A percentile compares a stretch with the other conserved stretches of the same genome.
Conservation (phyloP, 2,329 filamentous ascomycete species). For the Zasmidium cellare region DNA sequence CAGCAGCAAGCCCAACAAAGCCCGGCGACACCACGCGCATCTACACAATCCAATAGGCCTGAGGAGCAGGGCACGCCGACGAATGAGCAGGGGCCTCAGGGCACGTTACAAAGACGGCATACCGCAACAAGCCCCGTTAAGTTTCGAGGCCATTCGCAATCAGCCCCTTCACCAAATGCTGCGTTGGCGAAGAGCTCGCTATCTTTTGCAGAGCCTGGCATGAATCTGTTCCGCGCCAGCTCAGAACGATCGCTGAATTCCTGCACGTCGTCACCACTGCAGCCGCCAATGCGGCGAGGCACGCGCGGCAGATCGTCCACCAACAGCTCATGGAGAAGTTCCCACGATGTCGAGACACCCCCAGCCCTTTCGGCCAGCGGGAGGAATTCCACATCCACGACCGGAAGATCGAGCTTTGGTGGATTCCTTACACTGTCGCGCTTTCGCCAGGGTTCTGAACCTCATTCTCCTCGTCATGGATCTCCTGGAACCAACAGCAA, state of each 20-base stretch:
- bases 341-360: constrained; percentile 69
- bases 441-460: constrained; percentile 79
- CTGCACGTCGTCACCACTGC: constrained; percentile 55
- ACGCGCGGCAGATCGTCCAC: constrained; percentile 83
- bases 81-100: constrained; percentile 16
- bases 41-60: constrained; percentile 29
- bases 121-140: constrained; percentile 29
- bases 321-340: constrained; percentile 76
- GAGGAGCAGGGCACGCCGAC: constrained; percentile 19
- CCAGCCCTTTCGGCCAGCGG: constrained; percentile 55
- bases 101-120: constrained; percentile 25
- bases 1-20: constrained; percentile 41
- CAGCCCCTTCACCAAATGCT: constrained; percentile 46
- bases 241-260: constrained; percentile 69
- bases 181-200: constrained; percentile 50
- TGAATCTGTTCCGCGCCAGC: constrained; percentile 57
- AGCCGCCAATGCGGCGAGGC: constrained; percentile 59
- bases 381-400: constrained; percentile 78
- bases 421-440: constrained; percentile 79
- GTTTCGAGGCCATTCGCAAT: constrained; percentile 17
- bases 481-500: constrained; percentile 77
- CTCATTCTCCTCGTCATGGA: constrained; percentile 64
- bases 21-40: constrained; percentile 40
- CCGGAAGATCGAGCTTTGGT: constrained; percentile 87
- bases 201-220: constrained; percentile 48